Evolutionary conservation across 345 rosid genomes (phyloP), one percentile per base, ranked within the genome.

Genomic region (Litchi chinensis): DNA sequence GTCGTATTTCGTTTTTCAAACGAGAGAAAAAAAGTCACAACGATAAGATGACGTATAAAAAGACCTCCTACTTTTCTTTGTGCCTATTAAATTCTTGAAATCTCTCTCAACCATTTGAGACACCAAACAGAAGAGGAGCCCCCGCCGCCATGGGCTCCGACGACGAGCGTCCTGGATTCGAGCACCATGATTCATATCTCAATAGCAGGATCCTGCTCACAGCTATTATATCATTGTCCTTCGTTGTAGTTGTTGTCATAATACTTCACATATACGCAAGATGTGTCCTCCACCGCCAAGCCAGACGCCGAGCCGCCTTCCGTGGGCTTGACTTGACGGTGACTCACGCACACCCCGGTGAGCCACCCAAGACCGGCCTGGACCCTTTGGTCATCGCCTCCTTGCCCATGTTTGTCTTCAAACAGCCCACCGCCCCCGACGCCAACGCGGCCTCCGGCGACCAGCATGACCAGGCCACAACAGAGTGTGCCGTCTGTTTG

Each of bases 401-500:
- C 15, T 83, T 94, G 28, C 97, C 98, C 2, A 65, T 73, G 7
- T 88, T 89, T 59, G 74, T 75, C 0, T 87, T 84, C 83, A 76
- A 84, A 21, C 77, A 59, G 41, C 4, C 74, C 21, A 70, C 65
- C 12, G 75, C 75, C 24, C 73, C 59, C 16, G 74, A 24, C 63
- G 80, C 73, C 19, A 52, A 6, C 26, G 52, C 12, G 52, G 52
- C 52, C 8, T 32, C 37, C 62, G 79, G 73, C 21, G 57, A 8
- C 24, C 70, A 24, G 19, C 11, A 40, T 37, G 19, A 5, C 10
- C 2, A 3, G 71, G 48, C 10, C 16, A 19, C 65, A 8, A 21
- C 67, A 2, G 95, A 95, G 82, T 93, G 98, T 56, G 19, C 92
- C 12, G 94, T 95, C 59, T 95, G 97, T 80, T 77, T 93, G 78